Evolutionary conservation across 768 basidiomycete species (phyloP).

Genomic region (Tremella yokohamensis): DNA sequence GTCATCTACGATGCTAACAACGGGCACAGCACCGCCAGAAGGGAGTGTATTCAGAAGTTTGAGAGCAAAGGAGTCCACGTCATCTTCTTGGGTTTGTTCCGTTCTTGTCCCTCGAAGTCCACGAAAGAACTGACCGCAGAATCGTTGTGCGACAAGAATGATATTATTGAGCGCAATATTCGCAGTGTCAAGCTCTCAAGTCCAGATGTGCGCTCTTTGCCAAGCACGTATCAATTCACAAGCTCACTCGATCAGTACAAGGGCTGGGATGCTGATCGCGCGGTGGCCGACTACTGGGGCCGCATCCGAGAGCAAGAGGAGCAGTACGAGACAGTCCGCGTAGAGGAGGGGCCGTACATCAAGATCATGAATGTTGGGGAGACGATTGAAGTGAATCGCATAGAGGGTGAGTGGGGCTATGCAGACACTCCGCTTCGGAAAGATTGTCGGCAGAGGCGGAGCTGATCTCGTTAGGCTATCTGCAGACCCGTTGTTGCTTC

Average conservation of each 20-base stretch:
- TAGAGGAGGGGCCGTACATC: constrained; percentile 86
- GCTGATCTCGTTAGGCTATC: constrained; percentile 37
- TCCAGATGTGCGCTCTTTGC: constrained; percentile 69
- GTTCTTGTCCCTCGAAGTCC: neutral
- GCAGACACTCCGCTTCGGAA: neutral
- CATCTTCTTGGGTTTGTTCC: constrained; percentile 71
- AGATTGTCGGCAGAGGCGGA: neutral
- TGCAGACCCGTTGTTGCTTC: constrained; percentile 88
- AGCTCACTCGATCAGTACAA: constrained; percentile 62
- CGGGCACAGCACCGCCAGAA: constrained; percentile 65
- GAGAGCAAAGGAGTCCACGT: constrained; percentile 84
- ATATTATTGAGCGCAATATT: constrained; percentile 90
- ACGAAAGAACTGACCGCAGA: constrained; percentile 54
- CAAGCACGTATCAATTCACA: neutral
- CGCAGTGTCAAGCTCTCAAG: constrained; percentile 96
- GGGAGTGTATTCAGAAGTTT: constrained; percentile 76
- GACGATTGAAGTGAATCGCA: constrained; percentile 81
- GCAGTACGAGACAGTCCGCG: constrained; percentile 86
- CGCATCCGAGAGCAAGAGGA: constrained; percentile 82
- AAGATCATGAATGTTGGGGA: constrained; percentile 96
- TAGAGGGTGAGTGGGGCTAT: constrained; percentile 42
- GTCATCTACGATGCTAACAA: constrained; percentile 99
- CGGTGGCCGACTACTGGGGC: constrained; percentile 85
- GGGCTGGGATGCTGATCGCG: constrained; percentile 86
- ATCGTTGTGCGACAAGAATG: constrained; percentile 81